Base-by-base conservation (phyloP, 2,329 filamentous ascomycete species). In the Hypomyces perniciosus region DNA sequence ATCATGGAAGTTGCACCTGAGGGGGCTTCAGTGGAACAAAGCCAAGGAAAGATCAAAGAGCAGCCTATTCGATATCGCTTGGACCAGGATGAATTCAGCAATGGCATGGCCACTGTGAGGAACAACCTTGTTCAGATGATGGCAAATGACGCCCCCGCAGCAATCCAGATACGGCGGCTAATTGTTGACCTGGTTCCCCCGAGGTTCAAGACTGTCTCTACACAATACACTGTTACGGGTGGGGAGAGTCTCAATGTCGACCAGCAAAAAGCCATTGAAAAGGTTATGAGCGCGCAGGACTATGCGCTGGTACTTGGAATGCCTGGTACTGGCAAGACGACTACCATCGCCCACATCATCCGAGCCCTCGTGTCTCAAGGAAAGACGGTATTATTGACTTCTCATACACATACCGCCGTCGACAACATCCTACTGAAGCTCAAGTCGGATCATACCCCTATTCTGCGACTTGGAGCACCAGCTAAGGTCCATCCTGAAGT, bases 11-110 rank as follows among this genome's bases (percentile, higher is more conserved):
- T 95, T 28, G 77, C 75, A 6, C 62, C 65, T 5, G 78, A 83
- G 59, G 80, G 77, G 1, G 74, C 73, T 34, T 70, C 70, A 0
- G 70, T 75, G 27, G 72, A 79, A 34, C 72, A 80, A 51, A 74
- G 77, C 5, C 68, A 79, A 38, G 73, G 71, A 29, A 78, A 74
- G 57, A 73, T 76, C 56, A 73, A 76, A 52, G 73, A 76, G 51
- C 67, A 77, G 4, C 80, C 80, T 4, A 71, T 86, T 5, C 76
- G 82, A 44, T 99, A 96, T 61, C 86, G 93, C 27, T 75, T 99
- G 4, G 93, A 99, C 69, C 96, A 96, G 65, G 93, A 99, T 61
- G 93, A 99, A 64, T 99, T 99, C 68, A 95, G 90, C 69, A 97
- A 95, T 61, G 93, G 93, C 51, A 95, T 99, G 89, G 90, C 93